These are phyloP conservation scores for Arthrobotrys conoides DNA, from an alignment of 2,329 filamentous ascomycete species.

Conservation along the genomic window DNA sequence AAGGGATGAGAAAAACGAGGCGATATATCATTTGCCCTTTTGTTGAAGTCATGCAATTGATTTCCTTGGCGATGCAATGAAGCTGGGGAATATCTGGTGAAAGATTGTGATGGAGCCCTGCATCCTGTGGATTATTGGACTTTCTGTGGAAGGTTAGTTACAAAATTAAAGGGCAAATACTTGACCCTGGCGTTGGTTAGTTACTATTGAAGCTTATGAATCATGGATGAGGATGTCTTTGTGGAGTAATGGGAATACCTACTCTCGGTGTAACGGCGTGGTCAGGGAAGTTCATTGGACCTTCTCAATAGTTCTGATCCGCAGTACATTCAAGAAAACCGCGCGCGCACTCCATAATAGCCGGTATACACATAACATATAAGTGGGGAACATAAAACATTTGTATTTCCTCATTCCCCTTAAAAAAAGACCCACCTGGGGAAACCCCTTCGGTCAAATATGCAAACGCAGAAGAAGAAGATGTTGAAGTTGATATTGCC, in stretches of 20 bases:
- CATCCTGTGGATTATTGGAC: slow-evolving; percentile 7
- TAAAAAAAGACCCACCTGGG: slow-evolving; percentile 23
- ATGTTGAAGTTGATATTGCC: slow-evolving; percentile 2
- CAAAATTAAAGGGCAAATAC: slow-evolving; percentile 14
- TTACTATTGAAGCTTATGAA: background rate
- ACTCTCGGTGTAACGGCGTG: slow-evolving; percentile 16
- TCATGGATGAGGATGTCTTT: slow-evolving; percentile 10
- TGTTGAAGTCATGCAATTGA: background rate
- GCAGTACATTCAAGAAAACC: slow-evolving; percentile 1
- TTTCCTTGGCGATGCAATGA: slow-evolving; percentile 31
- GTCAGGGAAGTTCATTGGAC: background rate
- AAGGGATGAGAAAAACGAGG: slow-evolving; percentile 34
- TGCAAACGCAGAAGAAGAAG: background rate
- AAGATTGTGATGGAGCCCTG: slow-evolving; percentile 15
- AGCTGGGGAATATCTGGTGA: slow-evolving; percentile 15
- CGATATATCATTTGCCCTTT: slow-evolving; percentile 6
- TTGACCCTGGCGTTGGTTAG: slow-evolving; percentile 3
- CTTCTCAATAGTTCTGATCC: background rate
- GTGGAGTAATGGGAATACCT: slow-evolving; percentile 6
- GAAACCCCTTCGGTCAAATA: slow-evolving; percentile 14
- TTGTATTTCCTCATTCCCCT: too few species aligned
- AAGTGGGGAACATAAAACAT: slow-evolving; percentile 23
- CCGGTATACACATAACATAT: background rate
- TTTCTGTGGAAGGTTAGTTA: background rate
- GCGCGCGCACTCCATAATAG: slow-evolving; percentile 19